These are phyloP conservation scores for Spizellomyces punctatus DNA, from an alignment of 192 early-diverging fungal species.

Conservation along the genomic window DNA sequence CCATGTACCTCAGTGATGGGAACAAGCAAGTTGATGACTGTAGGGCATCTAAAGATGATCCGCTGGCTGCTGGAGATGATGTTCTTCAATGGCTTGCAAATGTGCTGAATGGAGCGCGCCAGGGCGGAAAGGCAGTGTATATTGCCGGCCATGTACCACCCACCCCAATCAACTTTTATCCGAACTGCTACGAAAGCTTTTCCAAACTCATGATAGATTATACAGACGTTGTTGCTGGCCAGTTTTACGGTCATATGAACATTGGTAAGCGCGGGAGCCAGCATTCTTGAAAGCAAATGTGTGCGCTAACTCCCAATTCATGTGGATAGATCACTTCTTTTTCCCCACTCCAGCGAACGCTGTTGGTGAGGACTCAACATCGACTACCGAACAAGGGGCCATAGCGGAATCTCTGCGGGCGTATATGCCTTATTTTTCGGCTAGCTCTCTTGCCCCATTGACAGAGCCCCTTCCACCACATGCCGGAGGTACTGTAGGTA, in stretches of 20 bases:
- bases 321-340: constrained; percentile 38
- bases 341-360: constrained; percentile 23
- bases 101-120: constrained; percentile 19
- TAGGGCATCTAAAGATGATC: background rate
- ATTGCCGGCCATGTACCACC: constrained; percentile 45
- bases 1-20: constrained; percentile 36
- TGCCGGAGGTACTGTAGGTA: background rate
- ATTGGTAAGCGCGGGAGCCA: constrained; percentile 23
- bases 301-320: background rate
- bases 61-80: constrained; percentile 25
- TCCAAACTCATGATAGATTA: constrained; percentile 31
- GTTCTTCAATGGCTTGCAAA: constrained; percentile 34
- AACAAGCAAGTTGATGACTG: constrained; percentile 38
- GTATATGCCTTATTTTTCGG: background rate
- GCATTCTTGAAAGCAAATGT: background rate
- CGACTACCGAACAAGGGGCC: background rate
- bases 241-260: constrained; percentile 49
- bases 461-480: background rate
- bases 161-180: constrained; percentile 29
- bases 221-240: constrained; percentile 34
- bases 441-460: background rate
- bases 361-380: constrained; percentile 1
- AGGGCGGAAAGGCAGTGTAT: constrained; percentile 21
- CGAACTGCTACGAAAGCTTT: constrained; percentile 30
- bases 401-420: background rate